These are phyloP conservation scores for Dalbergia cochinchinensis DNA, from an alignment of 306 rosid species.

Conservation along the genomic window DNA sequence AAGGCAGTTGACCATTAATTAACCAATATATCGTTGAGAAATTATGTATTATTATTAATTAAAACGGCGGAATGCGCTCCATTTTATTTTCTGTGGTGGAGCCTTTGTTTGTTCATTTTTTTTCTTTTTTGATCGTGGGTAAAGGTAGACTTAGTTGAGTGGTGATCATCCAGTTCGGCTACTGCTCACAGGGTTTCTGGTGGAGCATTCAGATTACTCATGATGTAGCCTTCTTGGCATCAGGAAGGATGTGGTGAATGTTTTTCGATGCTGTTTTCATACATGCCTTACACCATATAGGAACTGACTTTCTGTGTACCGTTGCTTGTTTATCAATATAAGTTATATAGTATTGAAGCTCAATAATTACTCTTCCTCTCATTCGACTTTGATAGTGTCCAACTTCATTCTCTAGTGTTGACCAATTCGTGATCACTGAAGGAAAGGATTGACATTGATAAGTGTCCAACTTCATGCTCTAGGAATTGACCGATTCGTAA, in stretches of 20 bases:
- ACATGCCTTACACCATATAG: slow-evolving; percentile 36
- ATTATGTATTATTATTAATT: slow-evolving; percentile 45
- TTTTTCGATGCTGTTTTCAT: slow-evolving; percentile 31
- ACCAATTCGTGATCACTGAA: neutral
- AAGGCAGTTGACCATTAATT: slow-evolving; percentile 5
- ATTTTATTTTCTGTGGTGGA: slow-evolving; percentile 44
- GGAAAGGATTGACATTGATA: too few species aligned
- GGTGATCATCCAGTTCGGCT: slow-evolving; percentile 33
- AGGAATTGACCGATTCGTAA: too few species aligned
- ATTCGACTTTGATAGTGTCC: slow-evolving; percentile 9
- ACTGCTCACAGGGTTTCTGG: slow-evolving; percentile 12
- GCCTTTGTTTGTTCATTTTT: slow-evolving; percentile 1
- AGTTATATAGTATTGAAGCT: slow-evolving; percentile 41
- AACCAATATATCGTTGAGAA: slow-evolving; percentile 32
- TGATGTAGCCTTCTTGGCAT: slow-evolving; percentile 41
- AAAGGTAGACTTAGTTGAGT: slow-evolving; percentile 37
- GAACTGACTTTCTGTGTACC: slow-evolving; percentile 44
- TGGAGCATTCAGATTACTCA: slow-evolving; percentile 34
- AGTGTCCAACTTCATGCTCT: too few species aligned
- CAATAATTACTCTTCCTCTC: neutral
- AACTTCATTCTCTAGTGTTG: neutral
- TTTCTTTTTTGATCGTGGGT: slow-evolving; percentile 31
- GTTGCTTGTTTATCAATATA: slow-evolving; percentile 39
- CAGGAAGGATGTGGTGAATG: slow-evolving; percentile 41
- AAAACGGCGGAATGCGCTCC: slow-evolving; percentile 43